Evolutionary conservation across 1,284 basidiomycete genomes (phyloP).

Genomic region (Puccinia hordei): DNA sequence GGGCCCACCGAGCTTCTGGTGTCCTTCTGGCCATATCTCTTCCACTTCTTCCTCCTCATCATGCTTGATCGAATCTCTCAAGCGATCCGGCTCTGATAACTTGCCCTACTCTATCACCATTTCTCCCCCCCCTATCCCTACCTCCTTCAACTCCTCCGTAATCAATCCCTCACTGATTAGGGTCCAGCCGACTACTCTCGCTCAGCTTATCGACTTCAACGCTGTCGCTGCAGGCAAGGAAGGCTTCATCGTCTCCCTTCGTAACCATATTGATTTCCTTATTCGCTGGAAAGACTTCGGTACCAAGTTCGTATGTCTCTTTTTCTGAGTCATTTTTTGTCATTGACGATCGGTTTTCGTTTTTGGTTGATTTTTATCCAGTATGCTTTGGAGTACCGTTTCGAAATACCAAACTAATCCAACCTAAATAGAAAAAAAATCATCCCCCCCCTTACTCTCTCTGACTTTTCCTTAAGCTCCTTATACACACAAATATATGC

Average conservation of each 20-base stretch:
- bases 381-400: constrained; percentile 18
- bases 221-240: constrained; percentile 2
- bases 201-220: constrained; percentile 12
- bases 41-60: background rate
- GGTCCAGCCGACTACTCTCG: background rate
- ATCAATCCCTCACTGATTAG: background rate
- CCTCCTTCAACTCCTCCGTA: too few relatives aligned
- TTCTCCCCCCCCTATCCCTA: background rate
- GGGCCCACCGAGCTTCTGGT: background rate
- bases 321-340: background rate
- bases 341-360: background rate
- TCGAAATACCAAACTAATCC: background rate
- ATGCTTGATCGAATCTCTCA: background rate
- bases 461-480: background rate
- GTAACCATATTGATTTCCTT: background rate
- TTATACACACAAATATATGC: background rate
- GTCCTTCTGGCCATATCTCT: background rate
- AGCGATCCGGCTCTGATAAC: background rate
- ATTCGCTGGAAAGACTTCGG: constrained; percentile 7
- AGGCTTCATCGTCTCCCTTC: constrained; percentile 9
- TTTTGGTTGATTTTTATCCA: background rate
- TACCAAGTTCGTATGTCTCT: background rate
- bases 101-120: background rate
- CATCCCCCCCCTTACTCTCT: background rate
- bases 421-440: background rate